Evolutionary conservation across 805 yeast species (phyloP).

Genomic region (Candida oleophila): DNA sequence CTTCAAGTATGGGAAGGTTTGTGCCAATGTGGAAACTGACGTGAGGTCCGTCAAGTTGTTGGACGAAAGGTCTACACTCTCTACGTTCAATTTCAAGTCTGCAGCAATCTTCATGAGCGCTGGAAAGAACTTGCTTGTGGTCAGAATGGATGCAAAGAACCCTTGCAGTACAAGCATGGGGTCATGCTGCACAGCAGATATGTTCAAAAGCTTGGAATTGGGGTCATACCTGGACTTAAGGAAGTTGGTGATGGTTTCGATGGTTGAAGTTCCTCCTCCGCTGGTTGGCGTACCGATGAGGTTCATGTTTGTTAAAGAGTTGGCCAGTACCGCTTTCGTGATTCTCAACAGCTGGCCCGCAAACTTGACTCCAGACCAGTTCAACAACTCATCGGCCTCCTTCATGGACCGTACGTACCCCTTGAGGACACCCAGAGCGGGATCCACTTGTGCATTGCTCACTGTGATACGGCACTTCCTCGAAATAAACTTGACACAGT

Average conservation of each 20-base stretch:
- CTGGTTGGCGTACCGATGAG: conserved; percentile 6
- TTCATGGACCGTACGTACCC: conserved; percentile 55
- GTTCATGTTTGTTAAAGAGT: conserved; percentile 14
- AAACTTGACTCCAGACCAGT: conserved; percentile 75
- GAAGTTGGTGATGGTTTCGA: conserved; percentile 61
- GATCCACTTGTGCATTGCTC: conserved; percentile 51
- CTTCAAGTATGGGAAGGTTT: conserved; percentile 69
- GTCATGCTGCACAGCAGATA: conserved; percentile 65
- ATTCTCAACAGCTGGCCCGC: conserved; percentile 71
- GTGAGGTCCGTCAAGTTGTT: conserved; percentile 62
- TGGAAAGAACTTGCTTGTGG: conserved; percentile 80
- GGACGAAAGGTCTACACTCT: conserved; percentile 64
- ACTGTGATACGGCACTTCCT: conserved; percentile 63
- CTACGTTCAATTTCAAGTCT: conserved; percentile 54
- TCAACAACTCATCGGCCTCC: conserved; percentile 59
- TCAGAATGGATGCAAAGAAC: conserved; percentile 56
- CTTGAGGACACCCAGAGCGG: conserved; percentile 46
- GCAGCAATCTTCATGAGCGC: conserved; percentile 84
- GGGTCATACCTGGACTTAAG: conserved; percentile 67
- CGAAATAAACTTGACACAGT: conserved; percentile 65
- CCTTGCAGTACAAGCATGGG: conserved; percentile 59
- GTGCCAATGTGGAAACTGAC: conserved; percentile 61
- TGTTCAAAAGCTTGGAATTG: conserved; percentile 62
- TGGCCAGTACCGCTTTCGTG: conserved; percentile 26
- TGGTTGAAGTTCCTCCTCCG: conserved; percentile 39